phyloP scores from a whole-genome alignment of 805 yeast species.

The Myxozyma monticola region DNA sequence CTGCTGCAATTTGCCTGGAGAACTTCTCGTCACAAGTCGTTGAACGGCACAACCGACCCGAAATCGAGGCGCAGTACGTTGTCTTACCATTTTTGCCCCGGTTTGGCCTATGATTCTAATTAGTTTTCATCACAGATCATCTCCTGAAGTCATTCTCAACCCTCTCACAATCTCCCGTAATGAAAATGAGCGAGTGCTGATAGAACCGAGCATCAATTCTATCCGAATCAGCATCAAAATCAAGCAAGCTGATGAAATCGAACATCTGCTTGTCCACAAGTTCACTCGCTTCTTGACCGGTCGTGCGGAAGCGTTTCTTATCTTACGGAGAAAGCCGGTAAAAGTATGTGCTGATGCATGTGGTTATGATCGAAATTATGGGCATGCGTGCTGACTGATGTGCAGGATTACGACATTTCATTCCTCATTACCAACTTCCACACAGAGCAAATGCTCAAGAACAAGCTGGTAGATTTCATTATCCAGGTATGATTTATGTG shows the following conservation, averaged over 20 bases:
- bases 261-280: constrained; percentile 88
- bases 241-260: constrained; percentile 97
- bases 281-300: constrained; percentile 91
- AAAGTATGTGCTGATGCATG: constrained; percentile 36
- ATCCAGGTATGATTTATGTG: constrained; percentile 52
- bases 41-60: constrained; percentile 97
- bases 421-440: constrained; percentile 91
- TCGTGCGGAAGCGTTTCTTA: constrained; percentile 92
- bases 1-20: constrained; percentile 89
- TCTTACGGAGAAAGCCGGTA: constrained; percentile 87
- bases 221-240: constrained; percentile 87
- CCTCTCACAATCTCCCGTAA: constrained; percentile 90
- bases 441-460: constrained; percentile 93
- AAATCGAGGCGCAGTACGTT: constrained; percentile 68
- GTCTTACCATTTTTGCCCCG: neutral
- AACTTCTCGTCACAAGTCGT: constrained; percentile 93
- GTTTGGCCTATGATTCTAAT: neutral
- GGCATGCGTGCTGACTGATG: neutral
- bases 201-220: constrained; percentile 92
- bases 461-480: constrained; percentile 91
- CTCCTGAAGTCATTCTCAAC: constrained; percentile 80
- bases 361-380: constrained; percentile 37
- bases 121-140: constrained; percentile 47
- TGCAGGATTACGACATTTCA: constrained; percentile 80
- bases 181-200: constrained; percentile 86